Evolutionary conservation across 495 filamentous ascomycete species (phyloP), one percentile per base, ranked within the genome.

Genomic region (Hypoxylon cercidicola): DNA sequence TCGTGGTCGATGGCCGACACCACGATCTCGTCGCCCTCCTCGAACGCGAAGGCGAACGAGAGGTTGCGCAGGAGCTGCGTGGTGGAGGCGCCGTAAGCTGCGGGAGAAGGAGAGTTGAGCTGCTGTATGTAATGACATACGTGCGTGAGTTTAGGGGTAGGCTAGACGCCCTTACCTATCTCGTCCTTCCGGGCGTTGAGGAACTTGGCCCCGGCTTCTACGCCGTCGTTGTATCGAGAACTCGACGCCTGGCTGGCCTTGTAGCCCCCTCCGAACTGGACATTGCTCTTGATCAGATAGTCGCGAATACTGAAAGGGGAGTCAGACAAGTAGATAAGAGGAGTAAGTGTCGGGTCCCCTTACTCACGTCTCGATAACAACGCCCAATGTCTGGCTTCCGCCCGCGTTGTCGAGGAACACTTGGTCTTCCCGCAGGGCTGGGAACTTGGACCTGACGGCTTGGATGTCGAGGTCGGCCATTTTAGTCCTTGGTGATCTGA

Each of bases 361-460:
- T 54, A 74, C 80, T 70, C 74, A 91, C 89, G 85, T 81, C 34
- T 90, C 82, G 13, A 88, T 83, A 7, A 90, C 90, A 13, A 79
- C 71, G 19, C 82, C 83, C 3, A 93, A 75, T 0, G 84, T 78
- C 66, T 92, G 90, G 70, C 84, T 91, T 41, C 89, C 90, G 18
- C 89, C 89, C 3, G 90, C 89, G 66, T 92, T 92, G 67, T 93
- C 89, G 66, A 92, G 81, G 71, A 84, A 90, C 32, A 92, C 79
- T 66, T 92, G 89, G 35, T 85, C 76, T 61, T 86, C 80, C 20
- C 83, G 55, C 43, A 92, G 71, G 13, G 89, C 87, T 48, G 89
- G 88, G 81, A 93, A 92, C 20, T 79, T 76, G 46, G 80, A 73
- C 47, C 85, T 84, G n/a, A 83, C 84, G 12, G 72, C 68, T 7